A percentile compares a stretch with the other conserved stretches of the same genome.
Conservation (phyloP, 2,329 filamentous ascomycete genomes). For the Microdochium bolleyi region DNA sequence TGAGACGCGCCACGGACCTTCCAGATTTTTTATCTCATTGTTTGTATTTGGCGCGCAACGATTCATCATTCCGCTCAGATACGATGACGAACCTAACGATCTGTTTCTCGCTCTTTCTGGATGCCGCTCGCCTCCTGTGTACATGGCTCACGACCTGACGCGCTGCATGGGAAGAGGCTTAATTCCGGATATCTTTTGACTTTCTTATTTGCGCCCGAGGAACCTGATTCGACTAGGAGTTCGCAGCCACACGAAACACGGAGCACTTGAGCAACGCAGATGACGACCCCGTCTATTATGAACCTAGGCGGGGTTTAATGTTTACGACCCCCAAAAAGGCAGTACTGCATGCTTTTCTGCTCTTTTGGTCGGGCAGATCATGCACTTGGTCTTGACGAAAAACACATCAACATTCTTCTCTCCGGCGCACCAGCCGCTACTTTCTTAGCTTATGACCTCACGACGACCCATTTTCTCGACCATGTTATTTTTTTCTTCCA, state of each 20-base stretch:
- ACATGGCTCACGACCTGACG: slow-evolving; percentile 24
- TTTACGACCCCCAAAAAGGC: slow-evolving; percentile 20
- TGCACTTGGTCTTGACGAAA: neutral
- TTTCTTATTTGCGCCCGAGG: neutral
- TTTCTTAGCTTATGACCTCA: slow-evolving; percentile 24
- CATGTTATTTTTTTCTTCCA: no score
- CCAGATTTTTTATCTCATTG: slow-evolving; percentile 14
- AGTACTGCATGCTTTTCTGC: slow-evolving; percentile 12
- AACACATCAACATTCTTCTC: neutral
- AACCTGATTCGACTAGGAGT: neutral
- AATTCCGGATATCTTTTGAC: neutral
- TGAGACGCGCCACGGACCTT: slow-evolving; percentile 15
- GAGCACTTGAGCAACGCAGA: slow-evolving; percentile 21
- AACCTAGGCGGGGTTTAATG: slow-evolving; percentile 21
- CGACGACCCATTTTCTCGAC: slow-evolving; percentile 21
- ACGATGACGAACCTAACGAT: slow-evolving; percentile 32
- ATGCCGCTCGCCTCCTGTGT: slow-evolving; percentile 20
- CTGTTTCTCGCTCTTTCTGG: slow-evolving; percentile 25
- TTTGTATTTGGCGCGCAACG: slow-evolving; percentile 27
- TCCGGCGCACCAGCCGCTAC: slow-evolving; percentile 4
- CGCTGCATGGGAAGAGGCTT: slow-evolving; percentile 7
- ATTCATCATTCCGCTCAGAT: slow-evolving; percentile 22
- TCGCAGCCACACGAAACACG: slow-evolving; percentile 16
- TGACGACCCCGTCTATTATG: slow-evolving; percentile 18
- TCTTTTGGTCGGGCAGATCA: slow-evolving; percentile 16